Percentiles rank a stretch among this genome's conserved stretches.
Evolutionary conservation across 2,329 filamentous ascomycete genomes (phyloP).

Genomic region (Achaetomium macrosporum): DNA sequence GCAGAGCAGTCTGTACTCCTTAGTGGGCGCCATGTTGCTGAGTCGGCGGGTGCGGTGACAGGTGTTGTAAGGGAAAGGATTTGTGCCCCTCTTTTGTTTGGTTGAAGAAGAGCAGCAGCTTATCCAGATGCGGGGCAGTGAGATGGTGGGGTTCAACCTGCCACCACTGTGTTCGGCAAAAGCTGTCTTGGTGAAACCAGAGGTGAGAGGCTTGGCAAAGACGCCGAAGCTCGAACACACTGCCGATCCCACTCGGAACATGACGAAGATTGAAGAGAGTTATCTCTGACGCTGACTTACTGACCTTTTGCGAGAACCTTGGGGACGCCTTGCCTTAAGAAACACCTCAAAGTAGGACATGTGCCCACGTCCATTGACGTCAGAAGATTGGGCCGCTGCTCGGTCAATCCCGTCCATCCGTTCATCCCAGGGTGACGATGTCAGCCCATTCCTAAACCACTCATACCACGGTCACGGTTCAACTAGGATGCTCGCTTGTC

Average conservation of each 20-base stretch:
- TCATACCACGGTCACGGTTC: slow-evolving; percentile 5
- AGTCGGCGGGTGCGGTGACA: slow-evolving; percentile 15
- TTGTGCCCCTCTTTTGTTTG: slow-evolving; percentile 14
- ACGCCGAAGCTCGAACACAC: slow-evolving; percentile 4
- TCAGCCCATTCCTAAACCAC: slow-evolving; percentile 1
- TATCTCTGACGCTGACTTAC: neutral
- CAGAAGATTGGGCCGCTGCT: slow-evolving; percentile 5
- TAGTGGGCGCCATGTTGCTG: slow-evolving; percentile 61
- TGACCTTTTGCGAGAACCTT: neutral
- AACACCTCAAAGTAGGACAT: neutral
- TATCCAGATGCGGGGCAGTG: slow-evolving; percentile 13
- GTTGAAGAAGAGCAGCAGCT: slow-evolving; percentile 7
- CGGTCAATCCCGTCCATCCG: neutral
- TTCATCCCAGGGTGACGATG: neutral
- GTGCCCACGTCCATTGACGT: slow-evolving; percentile 14
- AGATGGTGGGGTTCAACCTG: slow-evolving; percentile 16
- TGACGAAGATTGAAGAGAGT: neutral
- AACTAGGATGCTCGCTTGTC: slow-evolving; percentile 3
- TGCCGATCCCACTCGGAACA: slow-evolving; percentile 14
- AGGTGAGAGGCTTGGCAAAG: slow-evolving; percentile 15
- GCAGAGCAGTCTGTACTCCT: slow-evolving; percentile 84
- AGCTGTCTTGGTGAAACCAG: slow-evolving; percentile 2
- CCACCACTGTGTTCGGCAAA: slow-evolving; percentile 12
- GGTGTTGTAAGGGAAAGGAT: slow-evolving; percentile 15
- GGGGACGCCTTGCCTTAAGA: neutral